Evolutionary conservation across 331 rosid species (phyloP), one percentile per base, ranked within the genome.

Genomic region (Malus hybrid): DNA sequence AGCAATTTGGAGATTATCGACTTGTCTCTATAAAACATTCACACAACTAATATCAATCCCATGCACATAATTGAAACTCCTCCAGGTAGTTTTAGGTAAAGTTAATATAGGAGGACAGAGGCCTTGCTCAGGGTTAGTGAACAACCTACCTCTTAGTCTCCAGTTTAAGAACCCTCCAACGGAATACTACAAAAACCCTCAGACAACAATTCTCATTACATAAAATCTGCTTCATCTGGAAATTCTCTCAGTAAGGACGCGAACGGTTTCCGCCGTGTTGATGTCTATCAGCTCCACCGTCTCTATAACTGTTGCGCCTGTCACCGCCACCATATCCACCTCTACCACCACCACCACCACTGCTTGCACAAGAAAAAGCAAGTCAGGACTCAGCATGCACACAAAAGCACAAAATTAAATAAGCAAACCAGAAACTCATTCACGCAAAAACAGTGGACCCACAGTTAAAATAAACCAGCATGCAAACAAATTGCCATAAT

Each of bases 61-160:
- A 76, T 57, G 91, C 78, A 85, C 71, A 76, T 71, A 79, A 78
- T 32, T 74, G 64, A 55, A 84, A 82, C 76, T 85, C 92, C 89
- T 84, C 97, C 96, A 74, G 81, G 83, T 59, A 84, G 75, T 57
- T 77, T 82, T 85, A 78, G 73, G 67, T 59, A 67, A 81, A 87
- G 48, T 63, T 73, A 76, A 73, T 78, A 75, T 83, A 76, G 90
- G 86, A 82, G 91, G 83, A 61, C 81, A 88, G 92, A 88, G 97
- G 93, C 81, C 89, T 72, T 86, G 93, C 91, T 80, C 89, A 75
- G 75, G 88, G 87, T 71, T 85, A 86, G 87, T 79, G 96, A 90
- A 88, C 96, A 90, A 82, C 97, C 97, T 95, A 95, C 99, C 97
- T 95, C 97, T 90, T 86, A 75, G 88, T 88, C 90, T 92, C 95